Evolutionary conservation across 768 basidiomycete genomes (phyloP), one percentile per base, ranked within the genome.

Genomic region (Steccherinum ochraceum): DNA sequence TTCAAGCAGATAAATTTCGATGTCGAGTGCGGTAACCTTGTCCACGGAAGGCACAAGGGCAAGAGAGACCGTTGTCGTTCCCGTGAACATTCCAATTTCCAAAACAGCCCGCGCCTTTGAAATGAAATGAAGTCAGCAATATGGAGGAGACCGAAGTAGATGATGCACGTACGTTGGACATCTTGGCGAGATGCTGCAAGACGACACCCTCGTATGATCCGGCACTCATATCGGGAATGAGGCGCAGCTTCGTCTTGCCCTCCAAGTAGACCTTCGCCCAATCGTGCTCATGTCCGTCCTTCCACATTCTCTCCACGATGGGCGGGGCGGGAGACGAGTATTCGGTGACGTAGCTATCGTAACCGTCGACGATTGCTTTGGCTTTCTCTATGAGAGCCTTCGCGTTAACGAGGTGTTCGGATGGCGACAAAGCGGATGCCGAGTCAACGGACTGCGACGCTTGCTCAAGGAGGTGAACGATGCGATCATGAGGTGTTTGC

Each of bases 1-100:
- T 5, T 39, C 41, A 16, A 46, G 40, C 3, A 56, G 48, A 25
- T 52, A 56, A 12, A 10, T 39, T 27, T 56, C 54, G 12, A 56
- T 47, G 20, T 56, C 54, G 16, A 56, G 44, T 13, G 51, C 42
- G 16, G 47, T 45, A 5, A 56, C 48, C 25, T 52, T 52, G 25
- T 45, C 21, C 3, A 52, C 51, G 2, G 45, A 43, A 2, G 54
- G 54, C 12, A 52, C 4, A 26, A 56, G 21, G 1, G 54, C 54
- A 12, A 56, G 48, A 11, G 54, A 45, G 3, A 56, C 54, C n/a
- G 54, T 56, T 5, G 54, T 52, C 12, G 54, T 56, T 26, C 54
- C 54, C 5, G 51, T 56, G 35, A 56, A 56, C 54, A 56, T 56
- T 24, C 54, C 54, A 19, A 56, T 52, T 27, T 56, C 54, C 19